Conservation (phyloP, 2,329 filamentous ascomycete species). For the Penicillium digitatum region DNA sequence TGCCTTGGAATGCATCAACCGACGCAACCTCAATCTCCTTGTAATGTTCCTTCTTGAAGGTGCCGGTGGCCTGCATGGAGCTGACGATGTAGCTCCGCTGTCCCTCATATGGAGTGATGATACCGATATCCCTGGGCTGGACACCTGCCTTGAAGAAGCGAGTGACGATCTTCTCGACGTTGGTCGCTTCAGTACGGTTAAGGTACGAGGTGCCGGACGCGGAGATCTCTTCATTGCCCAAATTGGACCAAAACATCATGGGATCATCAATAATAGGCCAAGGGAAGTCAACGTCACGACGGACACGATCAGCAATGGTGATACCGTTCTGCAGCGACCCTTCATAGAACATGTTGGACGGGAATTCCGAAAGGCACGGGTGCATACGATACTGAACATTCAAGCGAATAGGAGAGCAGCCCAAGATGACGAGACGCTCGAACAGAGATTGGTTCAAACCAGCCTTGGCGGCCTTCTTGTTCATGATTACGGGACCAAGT, state of each 20-base stretch:
- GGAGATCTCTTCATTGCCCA: constrained; percentile 96
- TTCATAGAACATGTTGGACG: constrained; percentile 99
- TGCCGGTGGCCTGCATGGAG: constrained; percentile 97
- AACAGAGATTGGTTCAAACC: constrained; percentile 98
- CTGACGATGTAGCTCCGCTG: constrained; percentile 97
- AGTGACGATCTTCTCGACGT: constrained; percentile 97
- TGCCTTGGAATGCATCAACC: constrained; percentile 96
- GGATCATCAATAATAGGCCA: constrained; percentile 92
- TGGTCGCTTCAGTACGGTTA: constrained; percentile 93
- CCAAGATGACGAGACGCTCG: constrained; percentile 90
- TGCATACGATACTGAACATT: constrained; percentile 99
- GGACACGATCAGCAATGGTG: constrained; percentile 79
- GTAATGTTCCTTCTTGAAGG: constrained; percentile 97
- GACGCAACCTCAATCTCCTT: constrained; percentile 98
- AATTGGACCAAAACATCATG: constrained; percentile 99
- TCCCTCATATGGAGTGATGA: constrained; percentile 97
- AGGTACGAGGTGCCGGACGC: constrained; percentile 97
- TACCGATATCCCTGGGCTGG: constrained; percentile 87
- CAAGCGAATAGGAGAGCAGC: constrained; percentile 82
- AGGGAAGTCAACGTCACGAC: constrained; percentile 93
- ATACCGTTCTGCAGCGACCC: constrained; percentile 95
- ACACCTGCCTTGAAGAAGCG: constrained; percentile 98
- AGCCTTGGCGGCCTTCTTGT: constrained; percentile 98
- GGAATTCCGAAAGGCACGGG: constrained; percentile 92
- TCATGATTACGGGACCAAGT: constrained; percentile 98